Evolutionary conservation across 352 stramenopile genomes (phyloP).

Genomic region (Pythium diclinum): DNA sequence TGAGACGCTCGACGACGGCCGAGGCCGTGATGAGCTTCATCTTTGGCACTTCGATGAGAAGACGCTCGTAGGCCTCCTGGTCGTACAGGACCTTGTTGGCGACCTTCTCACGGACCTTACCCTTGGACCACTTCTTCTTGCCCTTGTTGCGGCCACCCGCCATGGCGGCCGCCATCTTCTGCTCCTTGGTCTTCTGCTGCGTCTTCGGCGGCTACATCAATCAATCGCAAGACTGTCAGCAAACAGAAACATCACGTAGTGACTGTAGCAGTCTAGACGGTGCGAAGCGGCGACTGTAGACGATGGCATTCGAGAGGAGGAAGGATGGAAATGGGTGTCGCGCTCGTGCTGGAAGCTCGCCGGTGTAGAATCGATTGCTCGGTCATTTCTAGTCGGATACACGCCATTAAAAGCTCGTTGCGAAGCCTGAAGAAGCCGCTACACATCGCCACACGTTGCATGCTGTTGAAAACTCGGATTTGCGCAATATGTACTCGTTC

Average conservation of each 20-base stretch:
- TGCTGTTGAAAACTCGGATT: neutral
- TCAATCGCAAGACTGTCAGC: slow-evolving; percentile 10
- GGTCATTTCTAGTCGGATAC: neutral
- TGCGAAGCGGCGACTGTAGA: neutral
- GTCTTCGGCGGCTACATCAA: slow-evolving; percentile 93
- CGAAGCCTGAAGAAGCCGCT: neutral
- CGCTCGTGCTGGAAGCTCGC: neutral
- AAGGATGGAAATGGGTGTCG: neutral
- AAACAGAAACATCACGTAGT: neutral
- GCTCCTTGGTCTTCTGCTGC: slow-evolving; percentile 99
- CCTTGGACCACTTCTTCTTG: slow-evolving; percentile 99
- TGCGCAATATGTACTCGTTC: neutral
- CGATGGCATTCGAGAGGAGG: neutral
- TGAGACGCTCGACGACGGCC: slow-evolving; percentile 98
- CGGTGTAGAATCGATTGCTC: neutral
- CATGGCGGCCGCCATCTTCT: slow-evolving; percentile 99
- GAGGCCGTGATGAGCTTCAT: slow-evolving; percentile 99
- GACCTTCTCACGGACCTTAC: slow-evolving; percentile 99
- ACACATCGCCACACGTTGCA: neutral
- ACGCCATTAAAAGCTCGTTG: neutral
- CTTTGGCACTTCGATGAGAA: slow-evolving; percentile 98
- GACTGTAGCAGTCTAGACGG: neutral
- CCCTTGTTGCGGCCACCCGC: slow-evolving; percentile 97
- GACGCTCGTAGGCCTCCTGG: slow-evolving; percentile 98
- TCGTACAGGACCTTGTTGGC: slow-evolving; percentile 99